phyloP scores from a whole-genome alignment of 177 flowering plant species.

The Vitis hybrid region DNA sequence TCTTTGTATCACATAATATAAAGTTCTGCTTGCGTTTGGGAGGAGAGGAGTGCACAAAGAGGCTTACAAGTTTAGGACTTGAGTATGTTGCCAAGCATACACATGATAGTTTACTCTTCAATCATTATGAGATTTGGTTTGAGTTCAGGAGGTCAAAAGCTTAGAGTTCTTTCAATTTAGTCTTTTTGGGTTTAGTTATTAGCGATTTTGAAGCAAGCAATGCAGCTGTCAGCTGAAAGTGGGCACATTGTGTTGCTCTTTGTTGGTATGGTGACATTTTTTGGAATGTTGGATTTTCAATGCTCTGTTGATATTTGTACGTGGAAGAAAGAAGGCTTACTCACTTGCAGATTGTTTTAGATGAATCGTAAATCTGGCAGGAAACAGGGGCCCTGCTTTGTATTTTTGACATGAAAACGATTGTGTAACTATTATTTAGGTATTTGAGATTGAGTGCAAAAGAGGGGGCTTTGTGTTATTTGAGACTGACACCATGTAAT shows the following conservation, averaged over 20 bases:
- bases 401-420: background rate
- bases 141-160: constrained; percentile 65
- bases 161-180: constrained; percentile 19
- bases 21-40: constrained; percentile 93
- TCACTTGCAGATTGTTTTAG: background rate
- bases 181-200: constrained; percentile 2
- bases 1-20: constrained; percentile 88
- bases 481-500: constrained; percentile 1
- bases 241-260: background rate
- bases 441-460: background rate
- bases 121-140: constrained; percentile 97
- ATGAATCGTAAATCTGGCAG: constrained; percentile 1
- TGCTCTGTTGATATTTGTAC: background rate
- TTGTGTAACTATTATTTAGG: background rate
- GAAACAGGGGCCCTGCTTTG: background rate
- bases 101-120: constrained; percentile 93
- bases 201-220: constrained; percentile 2
- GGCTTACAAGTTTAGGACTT: constrained; percentile 65
- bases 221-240: background rate
- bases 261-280: constrained; percentile 3
- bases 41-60: constrained; percentile 80
- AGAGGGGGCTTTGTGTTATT: background rate
- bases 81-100: constrained; percentile 79
- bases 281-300: background rate
- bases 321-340: background rate